phyloP scores from a whole-genome alignment of 164 flowering plant species.

The Paratinospora sagittata region DNA sequence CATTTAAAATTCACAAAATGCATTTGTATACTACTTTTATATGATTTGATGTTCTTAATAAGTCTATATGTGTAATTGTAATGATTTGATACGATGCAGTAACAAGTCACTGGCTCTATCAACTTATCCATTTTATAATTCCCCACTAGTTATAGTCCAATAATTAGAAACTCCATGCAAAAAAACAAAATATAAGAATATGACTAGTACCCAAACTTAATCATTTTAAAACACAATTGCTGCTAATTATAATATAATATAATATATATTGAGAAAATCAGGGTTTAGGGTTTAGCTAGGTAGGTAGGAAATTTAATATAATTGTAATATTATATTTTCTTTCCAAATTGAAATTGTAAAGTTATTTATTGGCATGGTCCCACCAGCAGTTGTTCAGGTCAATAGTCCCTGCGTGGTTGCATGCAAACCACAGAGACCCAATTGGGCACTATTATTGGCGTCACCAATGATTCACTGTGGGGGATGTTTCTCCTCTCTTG shows the following conservation, averaged over 20 bases:
- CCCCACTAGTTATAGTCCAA: too few relatives aligned
- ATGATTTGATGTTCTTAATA: background rate
- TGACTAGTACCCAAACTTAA: too few relatives aligned
- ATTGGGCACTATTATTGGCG: background rate
- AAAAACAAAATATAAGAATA: too few relatives aligned
- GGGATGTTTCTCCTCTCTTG: background rate
- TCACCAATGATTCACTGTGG: background rate
- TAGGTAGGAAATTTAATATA: too few relatives aligned
- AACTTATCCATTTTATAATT: background rate
- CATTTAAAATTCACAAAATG: background rate
- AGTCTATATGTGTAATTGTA: background rate
- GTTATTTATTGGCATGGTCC: too few relatives aligned
- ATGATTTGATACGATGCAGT: background rate
- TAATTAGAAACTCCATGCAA: too few relatives aligned
- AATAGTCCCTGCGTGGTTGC: background rate
- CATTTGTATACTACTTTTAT: background rate
- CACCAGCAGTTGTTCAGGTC: background rate
- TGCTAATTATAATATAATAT: too few relatives aligned
- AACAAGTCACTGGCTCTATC: background rate
- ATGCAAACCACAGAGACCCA: background rate
- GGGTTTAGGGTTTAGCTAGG: too few relatives aligned
- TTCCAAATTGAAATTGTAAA: too few relatives aligned
- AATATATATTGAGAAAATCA: too few relatives aligned
- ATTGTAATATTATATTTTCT: too few relatives aligned
- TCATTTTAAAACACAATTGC: too few relatives aligned